Percentiles rank a stretch among this genome's conserved stretches.
Conservation (phyloP, 345 rosid species). For the Brassica napus region DNA sequence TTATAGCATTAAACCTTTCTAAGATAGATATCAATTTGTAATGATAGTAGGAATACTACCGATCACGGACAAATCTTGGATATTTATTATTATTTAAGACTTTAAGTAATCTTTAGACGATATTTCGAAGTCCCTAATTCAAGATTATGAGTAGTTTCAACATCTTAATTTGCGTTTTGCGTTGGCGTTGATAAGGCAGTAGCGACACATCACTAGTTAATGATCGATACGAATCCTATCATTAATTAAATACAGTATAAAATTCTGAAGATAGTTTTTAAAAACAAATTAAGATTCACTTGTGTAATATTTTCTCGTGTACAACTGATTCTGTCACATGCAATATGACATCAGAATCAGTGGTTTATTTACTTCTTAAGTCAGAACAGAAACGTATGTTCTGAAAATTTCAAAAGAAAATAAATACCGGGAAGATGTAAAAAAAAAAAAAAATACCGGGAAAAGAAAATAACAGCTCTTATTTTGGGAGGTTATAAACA, state of each 20-base stretch:
- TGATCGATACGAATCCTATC: constrained; percentile 16
- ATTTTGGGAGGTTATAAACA: neutral
- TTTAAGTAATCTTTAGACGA: neutral
- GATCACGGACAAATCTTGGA: neutral
- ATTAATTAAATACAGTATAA: neutral
- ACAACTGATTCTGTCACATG: constrained; percentile 39
- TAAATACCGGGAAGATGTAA: constrained; percentile 1
- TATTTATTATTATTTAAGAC: neutral
- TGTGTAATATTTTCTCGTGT: constrained; percentile 35
- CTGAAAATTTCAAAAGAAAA: constrained; percentile 19
- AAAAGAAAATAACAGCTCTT: constrained; percentile 8
- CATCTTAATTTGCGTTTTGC: neutral
- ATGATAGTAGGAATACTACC: neutral
- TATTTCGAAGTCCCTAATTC: neutral
- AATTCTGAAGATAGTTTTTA: neutral
- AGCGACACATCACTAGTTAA: constrained; percentile 5
- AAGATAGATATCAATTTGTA: neutral
- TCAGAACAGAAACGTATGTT: neutral
- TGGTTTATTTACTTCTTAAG: neutral
- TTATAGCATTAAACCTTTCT: neutral
- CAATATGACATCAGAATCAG: constrained; percentile 34
- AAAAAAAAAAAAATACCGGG: constrained; percentile 22
- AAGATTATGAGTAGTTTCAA: neutral
- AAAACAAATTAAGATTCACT: neutral
- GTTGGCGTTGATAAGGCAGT: neutral